Evolutionary conservation across 208 protist genomes (phyloP).

Genomic region (Acanthamoeba healyi): DNA sequence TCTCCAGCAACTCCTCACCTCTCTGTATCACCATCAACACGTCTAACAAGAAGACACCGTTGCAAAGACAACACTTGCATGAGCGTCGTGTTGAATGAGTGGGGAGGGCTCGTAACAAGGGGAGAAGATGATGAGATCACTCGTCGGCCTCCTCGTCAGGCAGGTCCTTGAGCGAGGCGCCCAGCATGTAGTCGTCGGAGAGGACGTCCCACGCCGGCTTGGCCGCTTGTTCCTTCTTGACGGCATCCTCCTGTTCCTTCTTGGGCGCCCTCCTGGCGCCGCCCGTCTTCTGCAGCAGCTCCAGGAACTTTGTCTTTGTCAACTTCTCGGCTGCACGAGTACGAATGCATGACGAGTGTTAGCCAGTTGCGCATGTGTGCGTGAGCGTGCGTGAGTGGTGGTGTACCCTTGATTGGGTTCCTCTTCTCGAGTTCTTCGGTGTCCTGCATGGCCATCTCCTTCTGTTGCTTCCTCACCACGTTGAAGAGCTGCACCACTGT

Average conservation of each 20-base stretch:
- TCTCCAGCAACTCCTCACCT: too few species aligned
- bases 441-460: not conserved
- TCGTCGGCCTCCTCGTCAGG: slow-evolving; percentile 10
- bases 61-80: too few species aligned
- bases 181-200: slow-evolving; percentile 71
- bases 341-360: too few species aligned
- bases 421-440: slow-evolving; percentile 4
- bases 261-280: not conserved
- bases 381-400: not conserved
- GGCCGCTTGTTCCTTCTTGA: not conserved
- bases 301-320: slow-evolving; percentile 70
- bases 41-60: too few species aligned
- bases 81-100: too few species aligned
- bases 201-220: slow-evolving; percentile 66
- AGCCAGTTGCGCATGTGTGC: too few species aligned
- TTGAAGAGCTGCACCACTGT: slow-evolving; percentile 65
- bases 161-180: slow-evolving; percentile 43
- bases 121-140: too few species aligned
- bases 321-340: slow-evolving; percentile 24
- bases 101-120: too few species aligned
- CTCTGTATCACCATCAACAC: too few species aligned
- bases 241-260: slow-evolving; percentile 10
- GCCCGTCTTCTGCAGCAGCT: slow-evolving; percentile 57
- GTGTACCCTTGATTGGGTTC: not conserved
- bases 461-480: slow-evolving; percentile 45